A percentile compares a stretch with the other conserved stretches of the same genome.
Conservation (phyloP, 192 early-diverging fungal genomes). For the Entophlyctis luteolus region DNA sequence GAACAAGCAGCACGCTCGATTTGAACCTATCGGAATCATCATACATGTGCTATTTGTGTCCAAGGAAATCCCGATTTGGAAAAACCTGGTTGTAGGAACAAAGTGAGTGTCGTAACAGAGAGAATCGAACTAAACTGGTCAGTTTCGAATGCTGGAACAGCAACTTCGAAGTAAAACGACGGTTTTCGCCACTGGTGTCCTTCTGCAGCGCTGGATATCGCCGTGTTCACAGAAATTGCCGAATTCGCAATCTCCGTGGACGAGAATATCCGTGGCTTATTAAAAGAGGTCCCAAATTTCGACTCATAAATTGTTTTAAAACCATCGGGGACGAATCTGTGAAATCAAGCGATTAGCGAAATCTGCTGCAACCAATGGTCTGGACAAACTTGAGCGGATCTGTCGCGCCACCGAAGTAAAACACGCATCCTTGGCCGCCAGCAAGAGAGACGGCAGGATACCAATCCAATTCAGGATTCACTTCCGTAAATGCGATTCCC, state of each 20-base stretch:
- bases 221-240: not conserved
- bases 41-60: not conserved
- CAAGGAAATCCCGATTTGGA: not conserved
- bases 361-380: slow-evolving; percentile 13
- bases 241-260: not conserved
- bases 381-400: slow-evolving; percentile 32
- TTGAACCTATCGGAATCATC: not conserved
- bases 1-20: not conserved
- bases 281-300: not conserved
- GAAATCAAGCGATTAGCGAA: not conserved
- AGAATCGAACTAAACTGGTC: not conserved
- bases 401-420: slow-evolving; percentile 63
- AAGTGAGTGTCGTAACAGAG: not conserved
- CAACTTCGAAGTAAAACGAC: slow-evolving; percentile 12
- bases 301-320: not conserved
- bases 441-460: slow-evolving; percentile 75
- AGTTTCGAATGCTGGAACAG: not conserved
- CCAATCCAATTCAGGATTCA: slow-evolving; percentile 33
- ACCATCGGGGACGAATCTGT: not conserved
- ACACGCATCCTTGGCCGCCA: slow-evolving; percentile 61
- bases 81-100: not conserved
- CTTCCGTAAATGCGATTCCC: slow-evolving; percentile 57
- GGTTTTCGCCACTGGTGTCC: slow-evolving; percentile 2
- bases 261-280: not conserved
- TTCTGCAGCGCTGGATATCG: not conserved